A percentile compares a stretch with the other conserved stretches of the same genome.
phyloP scores from a whole-genome alignment of 2,329 filamentous ascomycete genomes.

The Penicillium occitanis region DNA sequence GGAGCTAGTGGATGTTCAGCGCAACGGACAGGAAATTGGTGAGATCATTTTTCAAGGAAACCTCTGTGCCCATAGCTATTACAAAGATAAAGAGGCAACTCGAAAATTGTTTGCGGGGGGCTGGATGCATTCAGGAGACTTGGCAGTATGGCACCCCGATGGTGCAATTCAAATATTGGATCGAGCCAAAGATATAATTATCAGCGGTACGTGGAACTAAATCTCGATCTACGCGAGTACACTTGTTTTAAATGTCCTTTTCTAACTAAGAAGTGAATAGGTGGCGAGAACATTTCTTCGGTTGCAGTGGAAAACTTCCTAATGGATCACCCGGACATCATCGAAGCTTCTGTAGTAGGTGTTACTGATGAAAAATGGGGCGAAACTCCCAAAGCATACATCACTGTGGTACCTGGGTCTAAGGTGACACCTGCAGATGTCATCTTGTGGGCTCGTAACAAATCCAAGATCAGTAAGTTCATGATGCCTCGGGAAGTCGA shows the following conservation, averaged over 20 bases:
- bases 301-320: constrained; percentile 89
- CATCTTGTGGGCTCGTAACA: constrained; percentile 53
- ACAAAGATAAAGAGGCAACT: constrained; percentile 83
- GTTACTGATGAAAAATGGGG: constrained; percentile 94
- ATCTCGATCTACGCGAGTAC: too few relatives aligned
- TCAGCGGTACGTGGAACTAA: constrained; percentile 64
- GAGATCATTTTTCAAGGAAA: constrained; percentile 88
- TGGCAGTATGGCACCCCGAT: constrained; percentile 91
- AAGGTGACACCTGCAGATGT: constrained; percentile 53
- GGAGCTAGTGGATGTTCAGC: constrained; percentile 64
- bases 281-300: constrained; percentile 95
- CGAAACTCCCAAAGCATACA: constrained; percentile 53
- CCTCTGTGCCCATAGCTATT: constrained; percentile 88
- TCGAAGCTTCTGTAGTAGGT: constrained; percentile 88
- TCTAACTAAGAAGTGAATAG: constrained; percentile 44
- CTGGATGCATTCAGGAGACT: constrained; percentile 81
- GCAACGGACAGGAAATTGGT: constrained; percentile 72
- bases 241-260: background rate
- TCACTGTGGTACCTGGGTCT: too few relatives aligned
- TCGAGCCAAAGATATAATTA: constrained; percentile 96
- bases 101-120: constrained; percentile 83
- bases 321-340: constrained; percentile 78
- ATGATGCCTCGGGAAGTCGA: constrained; percentile 70
- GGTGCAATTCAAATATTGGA: constrained; percentile 90
- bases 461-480: constrained; percentile 55